phyloP scores from a whole-genome alignment of 176 grass and related monocot genomes.

The Puya raimondii region DNA sequence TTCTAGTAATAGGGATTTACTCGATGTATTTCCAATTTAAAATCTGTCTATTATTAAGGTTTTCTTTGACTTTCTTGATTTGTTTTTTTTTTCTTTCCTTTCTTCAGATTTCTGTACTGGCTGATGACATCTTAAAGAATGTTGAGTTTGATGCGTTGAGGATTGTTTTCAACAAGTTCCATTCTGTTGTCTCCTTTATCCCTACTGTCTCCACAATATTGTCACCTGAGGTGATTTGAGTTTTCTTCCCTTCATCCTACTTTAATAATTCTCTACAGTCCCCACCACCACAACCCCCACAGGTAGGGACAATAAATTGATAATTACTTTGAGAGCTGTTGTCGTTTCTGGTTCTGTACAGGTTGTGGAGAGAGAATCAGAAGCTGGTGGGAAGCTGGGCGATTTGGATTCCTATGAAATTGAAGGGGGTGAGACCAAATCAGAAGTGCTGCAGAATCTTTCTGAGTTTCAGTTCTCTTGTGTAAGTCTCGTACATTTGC shows the following conservation, averaged over 20 bases:
- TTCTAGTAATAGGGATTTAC: background rate
- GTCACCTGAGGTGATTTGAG: slow-evolving; percentile 64
- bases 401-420: slow-evolving; percentile 82
- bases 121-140: slow-evolving; percentile 96
- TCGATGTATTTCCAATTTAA: background rate
- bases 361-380: slow-evolving; percentile 72
- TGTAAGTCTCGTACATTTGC: slow-evolving; percentile 32
- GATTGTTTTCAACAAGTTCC: slow-evolving; percentile 86
- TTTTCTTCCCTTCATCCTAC: background rate
- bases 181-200: slow-evolving; percentile 78
- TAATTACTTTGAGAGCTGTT: background rate
- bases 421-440: slow-evolving; percentile 94
- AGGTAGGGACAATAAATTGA: background rate
- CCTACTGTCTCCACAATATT: slow-evolving; percentile 75
- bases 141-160: slow-evolving; percentile 83
- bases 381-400: slow-evolving; percentile 68
- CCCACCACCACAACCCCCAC: background rate
- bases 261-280: background rate
- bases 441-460: slow-evolving; percentile 91
- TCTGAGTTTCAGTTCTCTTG: slow-evolving; percentile 93
- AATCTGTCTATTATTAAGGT: background rate
- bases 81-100: background rate
- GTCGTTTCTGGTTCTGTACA: slow-evolving; percentile 6
- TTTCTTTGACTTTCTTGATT: background rate
- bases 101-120: slow-evolving; percentile 71